phyloP scores from a whole-genome alignment of 73 alveolate genomes.

The Diophrys sp. region DNA sequence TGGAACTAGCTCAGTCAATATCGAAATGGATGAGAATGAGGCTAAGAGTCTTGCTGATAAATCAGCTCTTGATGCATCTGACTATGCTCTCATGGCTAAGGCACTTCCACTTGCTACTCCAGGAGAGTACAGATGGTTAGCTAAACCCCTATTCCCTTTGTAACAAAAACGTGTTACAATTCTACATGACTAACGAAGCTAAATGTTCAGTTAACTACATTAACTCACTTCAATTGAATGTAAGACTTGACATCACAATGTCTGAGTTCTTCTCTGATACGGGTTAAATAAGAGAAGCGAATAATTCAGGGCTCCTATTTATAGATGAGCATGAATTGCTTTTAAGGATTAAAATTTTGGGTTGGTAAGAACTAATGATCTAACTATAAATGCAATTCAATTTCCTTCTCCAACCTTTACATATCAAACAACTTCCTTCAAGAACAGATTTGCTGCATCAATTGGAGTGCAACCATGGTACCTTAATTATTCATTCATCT shows the following conservation, averaged over 20 bases:
- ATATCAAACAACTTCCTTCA: not conserved
- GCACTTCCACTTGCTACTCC: not conserved
- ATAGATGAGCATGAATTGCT: too few relatives aligned
- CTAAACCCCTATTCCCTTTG: too few relatives aligned
- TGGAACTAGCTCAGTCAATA: not conserved
- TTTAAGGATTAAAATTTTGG: too few relatives aligned
- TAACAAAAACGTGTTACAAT: constrained; percentile 26
- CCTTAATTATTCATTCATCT: constrained; percentile 11
- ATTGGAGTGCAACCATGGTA: not conserved
- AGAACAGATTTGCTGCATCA: not conserved
- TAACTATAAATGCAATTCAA: too few relatives aligned
- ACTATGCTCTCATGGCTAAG: not conserved
- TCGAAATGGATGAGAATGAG: constrained; percentile 10
- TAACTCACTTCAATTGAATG: not conserved
- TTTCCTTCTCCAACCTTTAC: too few relatives aligned
- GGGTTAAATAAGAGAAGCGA: too few relatives aligned
- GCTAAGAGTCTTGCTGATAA: not conserved
- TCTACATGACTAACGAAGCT: constrained; percentile 1
- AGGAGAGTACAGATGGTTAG: constrained; percentile 47
- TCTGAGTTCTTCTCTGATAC: not conserved
- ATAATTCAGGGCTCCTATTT: too few relatives aligned
- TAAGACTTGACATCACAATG: not conserved
- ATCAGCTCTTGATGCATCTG: not conserved
- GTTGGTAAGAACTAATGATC: too few relatives aligned
- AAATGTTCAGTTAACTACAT: not conserved